These are phyloP conservation scores for Arabidopsis thaliana DNA, from an alignment of 345 rosid genomes.

Conservation along the genomic window TAIR10.1 NC_003071.7:8762501-8763000, in stretches of 20 bases:
- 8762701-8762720: background rate
- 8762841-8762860: slow-evolving; percentile 44
- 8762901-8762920: slow-evolving; percentile 14
- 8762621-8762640: background rate
- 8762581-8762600: background rate
- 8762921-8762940: slow-evolving; percentile 35
- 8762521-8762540: background rate
- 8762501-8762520: background rate
- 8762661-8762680: background rate
- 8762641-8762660: background rate
- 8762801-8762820: background rate
- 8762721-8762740: background rate
- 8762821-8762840: slow-evolving; percentile 43
- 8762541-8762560: background rate
- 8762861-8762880: slow-evolving; percentile 1
- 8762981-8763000: slow-evolving; percentile 14
- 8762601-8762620: background rate
- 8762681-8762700: background rate
- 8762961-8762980: slow-evolving; percentile 19
- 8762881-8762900: slow-evolving; percentile 20
- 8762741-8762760: slow-evolving; percentile 42
- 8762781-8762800: slow-evolving; percentile 19
- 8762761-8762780: slow-evolving; percentile 45
- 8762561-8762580: background rate
- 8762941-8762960: slow-evolving; percentile 39